These are phyloP conservation scores for Taphrina pruni DNA, from an alignment of 1,139 yeast genomes.

Conservation along the genomic window DNA sequence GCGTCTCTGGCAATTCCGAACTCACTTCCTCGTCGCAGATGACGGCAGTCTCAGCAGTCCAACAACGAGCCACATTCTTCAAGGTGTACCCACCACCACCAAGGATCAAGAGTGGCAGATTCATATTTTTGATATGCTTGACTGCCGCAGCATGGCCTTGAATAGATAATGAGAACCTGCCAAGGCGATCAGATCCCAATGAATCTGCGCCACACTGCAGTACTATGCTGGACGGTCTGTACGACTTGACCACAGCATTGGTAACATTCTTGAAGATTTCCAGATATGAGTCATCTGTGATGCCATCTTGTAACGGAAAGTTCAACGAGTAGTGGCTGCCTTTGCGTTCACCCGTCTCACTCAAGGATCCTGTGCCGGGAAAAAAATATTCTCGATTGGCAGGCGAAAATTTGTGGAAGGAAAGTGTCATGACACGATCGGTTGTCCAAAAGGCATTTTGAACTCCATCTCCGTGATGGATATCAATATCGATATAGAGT, in stretches of 20 bases:
- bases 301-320: constrained; percentile 90
- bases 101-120: constrained; percentile 84
- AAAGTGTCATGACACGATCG: constrained; percentile 95
- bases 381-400: constrained; percentile 84
- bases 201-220: constrained; percentile 93
- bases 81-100: constrained; percentile 99
- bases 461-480: constrained; percentile 98
- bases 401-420: constrained; percentile 79
- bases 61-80: constrained; percentile 87
- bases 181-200: constrained; percentile 85
- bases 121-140: constrained; percentile 82
- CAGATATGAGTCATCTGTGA: constrained; percentile 86
- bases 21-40: constrained; percentile 79
- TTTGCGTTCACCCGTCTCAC: constrained; percentile 86
- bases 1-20: constrained; percentile 77
- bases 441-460: constrained; percentile 97
- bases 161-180: constrained; percentile 90
- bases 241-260: constrained; percentile 83
- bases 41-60: constrained; percentile 94
- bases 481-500: constrained; percentile 92
- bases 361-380: constrained; percentile 93
- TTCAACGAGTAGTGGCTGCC: constrained; percentile 87
- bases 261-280: constrained; percentile 87
- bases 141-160: constrained; percentile 96
- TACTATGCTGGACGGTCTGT: constrained; percentile 89